Evolutionary conservation across 202 grass and related monocot species (phyloP).

Genomic region (Setaria italica): DNA sequence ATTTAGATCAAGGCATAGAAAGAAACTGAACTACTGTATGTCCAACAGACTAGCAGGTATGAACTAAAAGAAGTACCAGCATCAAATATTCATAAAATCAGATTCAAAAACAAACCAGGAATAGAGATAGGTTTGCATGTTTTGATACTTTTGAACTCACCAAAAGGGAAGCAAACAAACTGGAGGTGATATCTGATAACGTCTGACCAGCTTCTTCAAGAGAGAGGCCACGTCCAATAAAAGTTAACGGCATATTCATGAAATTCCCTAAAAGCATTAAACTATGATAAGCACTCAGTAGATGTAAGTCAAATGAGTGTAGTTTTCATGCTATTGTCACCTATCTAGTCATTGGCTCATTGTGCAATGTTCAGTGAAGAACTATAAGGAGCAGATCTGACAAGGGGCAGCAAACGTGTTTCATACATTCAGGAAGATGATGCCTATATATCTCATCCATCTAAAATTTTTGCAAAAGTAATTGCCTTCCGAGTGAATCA

Average conservation of each 20-base stretch:
- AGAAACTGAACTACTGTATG: background rate
- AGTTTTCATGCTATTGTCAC: background rate
- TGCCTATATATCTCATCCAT: background rate
- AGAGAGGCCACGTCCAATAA: conserved; percentile 34
- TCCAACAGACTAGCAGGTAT: background rate
- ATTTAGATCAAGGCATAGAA: background rate
- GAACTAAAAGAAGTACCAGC: background rate
- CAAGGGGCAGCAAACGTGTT: background rate
- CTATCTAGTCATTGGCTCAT: background rate
- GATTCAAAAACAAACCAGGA: background rate
- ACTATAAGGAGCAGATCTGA: background rate
- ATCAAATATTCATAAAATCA: background rate
- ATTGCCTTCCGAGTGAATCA: background rate
- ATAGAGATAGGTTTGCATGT: background rate
- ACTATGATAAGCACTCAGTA: conserved; percentile 28
- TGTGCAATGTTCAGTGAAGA: background rate
- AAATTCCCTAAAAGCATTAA: conserved; percentile 57
- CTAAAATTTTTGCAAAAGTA: background rate
- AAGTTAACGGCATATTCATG: conserved; percentile 52
- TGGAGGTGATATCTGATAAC: conserved; percentile 59
- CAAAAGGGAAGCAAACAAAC: conserved; percentile 54
- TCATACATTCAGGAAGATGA: background rate
- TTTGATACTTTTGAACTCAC: conserved; percentile 54
- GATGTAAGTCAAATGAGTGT: background rate
- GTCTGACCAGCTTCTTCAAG: conserved; percentile 49